phyloP scores from a whole-genome alignment of 805 yeast species.

The Pichia deserticola region DNA sequence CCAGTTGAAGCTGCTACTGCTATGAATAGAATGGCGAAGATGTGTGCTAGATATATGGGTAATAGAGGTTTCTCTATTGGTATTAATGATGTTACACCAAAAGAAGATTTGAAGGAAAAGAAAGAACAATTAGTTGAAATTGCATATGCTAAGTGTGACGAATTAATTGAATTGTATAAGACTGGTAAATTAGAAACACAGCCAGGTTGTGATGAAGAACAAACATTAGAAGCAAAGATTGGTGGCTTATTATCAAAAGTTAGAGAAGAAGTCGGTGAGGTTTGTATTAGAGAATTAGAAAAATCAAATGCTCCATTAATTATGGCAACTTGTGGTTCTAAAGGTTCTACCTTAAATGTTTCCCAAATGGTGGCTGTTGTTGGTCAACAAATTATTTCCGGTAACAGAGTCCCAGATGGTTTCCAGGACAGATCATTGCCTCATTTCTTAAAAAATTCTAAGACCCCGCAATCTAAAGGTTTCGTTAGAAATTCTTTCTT shows the following conservation, averaged over 20 bases:
- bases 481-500: constrained; percentile 94
- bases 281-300: constrained; percentile 87
- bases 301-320: constrained; percentile 90
- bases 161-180: constrained; percentile 68
- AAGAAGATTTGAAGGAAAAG: constrained; percentile 58
- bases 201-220: constrained; percentile 98
- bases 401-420: constrained; percentile 99
- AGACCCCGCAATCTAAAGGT: constrained; percentile 96
- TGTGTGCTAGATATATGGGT: constrained; percentile 92
- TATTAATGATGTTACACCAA: constrained; percentile 95
- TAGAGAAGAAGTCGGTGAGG: constrained; percentile 98
- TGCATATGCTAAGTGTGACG: constrained; percentile 89
- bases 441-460: constrained; percentile 91
- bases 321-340: constrained; percentile 99
- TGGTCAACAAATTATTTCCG: constrained; percentile 97
- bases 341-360: constrained; percentile 95
- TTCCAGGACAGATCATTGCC: constrained; percentile 98
- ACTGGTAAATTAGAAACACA: constrained; percentile 92
- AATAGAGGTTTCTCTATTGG: constrained; percentile 97
- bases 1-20: constrained; percentile 91
- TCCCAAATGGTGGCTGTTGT: constrained; percentile 99
- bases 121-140: constrained; percentile 85
- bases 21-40: constrained; percentile 98
- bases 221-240: constrained; percentile 94
- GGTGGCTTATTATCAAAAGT: constrained; percentile 95